Evolutionary conservation across 805 yeast species (phyloP).

Genomic region (Candida namnaoensis): DNA sequence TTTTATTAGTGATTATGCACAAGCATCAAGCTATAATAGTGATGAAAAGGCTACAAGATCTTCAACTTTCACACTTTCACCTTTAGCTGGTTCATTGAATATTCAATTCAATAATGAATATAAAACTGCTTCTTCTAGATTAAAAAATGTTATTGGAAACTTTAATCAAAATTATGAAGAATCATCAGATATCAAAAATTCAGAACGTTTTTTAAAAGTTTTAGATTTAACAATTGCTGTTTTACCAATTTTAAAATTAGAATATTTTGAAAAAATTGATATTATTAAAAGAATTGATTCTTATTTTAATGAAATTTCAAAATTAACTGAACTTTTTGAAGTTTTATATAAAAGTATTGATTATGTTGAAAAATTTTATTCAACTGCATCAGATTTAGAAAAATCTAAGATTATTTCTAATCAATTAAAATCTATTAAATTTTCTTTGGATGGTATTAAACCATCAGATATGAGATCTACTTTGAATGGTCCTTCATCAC

Average conservation of each 20-base stretch:
- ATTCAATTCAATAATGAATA: conserved; percentile 45
- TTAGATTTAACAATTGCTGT: conserved; percentile 42
- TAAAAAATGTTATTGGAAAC: conserved; percentile 26
- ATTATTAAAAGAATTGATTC: conserved; percentile 24
- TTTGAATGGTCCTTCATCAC: neutral
- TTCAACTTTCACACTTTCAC: conserved; percentile 41
- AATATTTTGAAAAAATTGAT: conserved; percentile 25
- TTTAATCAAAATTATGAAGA: conserved; percentile 12
- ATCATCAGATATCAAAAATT: conserved; percentile 9
- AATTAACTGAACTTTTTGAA: conserved; percentile 31
- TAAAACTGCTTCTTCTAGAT: conserved; percentile 31
- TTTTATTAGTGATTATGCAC: conserved; percentile 24
- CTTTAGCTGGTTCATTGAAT: conserved; percentile 50
- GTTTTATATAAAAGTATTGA: conserved; percentile 22
- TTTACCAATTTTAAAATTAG: conserved; percentile 39
- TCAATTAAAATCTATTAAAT: conserved; percentile 43
- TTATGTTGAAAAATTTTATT: conserved; percentile 36
- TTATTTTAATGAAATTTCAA: conserved; percentile 23
- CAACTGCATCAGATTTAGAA: conserved; percentile 41
- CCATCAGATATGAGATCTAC: conserved; percentile 3
- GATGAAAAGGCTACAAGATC: conserved; percentile 13
- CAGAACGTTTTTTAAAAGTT: conserved; percentile 19
- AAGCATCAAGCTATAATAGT: conserved; percentile 4
- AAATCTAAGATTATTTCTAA: conserved; percentile 46
- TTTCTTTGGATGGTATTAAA: conserved; percentile 38